These are phyloP conservation scores for Codiaeum variegatum DNA, from an alignment of 441 rosid genomes.

Conservation along the genomic window DNA sequence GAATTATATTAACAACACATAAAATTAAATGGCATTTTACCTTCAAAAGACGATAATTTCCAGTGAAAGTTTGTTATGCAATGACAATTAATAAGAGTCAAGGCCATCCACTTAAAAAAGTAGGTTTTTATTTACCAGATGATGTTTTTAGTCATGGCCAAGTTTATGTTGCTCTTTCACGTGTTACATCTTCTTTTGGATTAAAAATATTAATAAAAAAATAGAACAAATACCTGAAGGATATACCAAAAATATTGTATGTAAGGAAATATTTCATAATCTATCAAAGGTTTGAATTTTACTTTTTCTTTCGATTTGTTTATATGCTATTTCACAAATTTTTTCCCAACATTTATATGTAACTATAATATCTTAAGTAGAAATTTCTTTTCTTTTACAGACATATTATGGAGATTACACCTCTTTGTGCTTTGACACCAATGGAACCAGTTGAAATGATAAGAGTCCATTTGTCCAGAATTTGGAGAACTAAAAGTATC, in stretches of 20 bases:
- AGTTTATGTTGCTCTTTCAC: background rate
- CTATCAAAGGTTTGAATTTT: no score
- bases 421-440: no score
- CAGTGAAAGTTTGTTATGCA: background rate
- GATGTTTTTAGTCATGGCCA: background rate
- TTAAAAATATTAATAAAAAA: background rate
- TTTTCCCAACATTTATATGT: no score
- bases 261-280: background rate
- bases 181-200: background rate
- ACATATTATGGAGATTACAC: no score
- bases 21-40: background rate
- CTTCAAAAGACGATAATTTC: background rate
- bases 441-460: no score
- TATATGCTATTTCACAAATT: no score
- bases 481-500: no score
- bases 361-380: no score
- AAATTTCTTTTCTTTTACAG: no score
- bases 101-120: background rate
- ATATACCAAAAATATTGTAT: background rate
- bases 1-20: background rate
- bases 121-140: background rate
- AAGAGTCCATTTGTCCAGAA: no score
- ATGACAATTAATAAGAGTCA: conserved; percentile 7
- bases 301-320: no score
- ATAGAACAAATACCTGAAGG: background rate